Evolutionary conservation across 495 filamentous ascomycete genomes (phyloP).

Genomic region (Hypomontagnella monticulosa): DNA sequence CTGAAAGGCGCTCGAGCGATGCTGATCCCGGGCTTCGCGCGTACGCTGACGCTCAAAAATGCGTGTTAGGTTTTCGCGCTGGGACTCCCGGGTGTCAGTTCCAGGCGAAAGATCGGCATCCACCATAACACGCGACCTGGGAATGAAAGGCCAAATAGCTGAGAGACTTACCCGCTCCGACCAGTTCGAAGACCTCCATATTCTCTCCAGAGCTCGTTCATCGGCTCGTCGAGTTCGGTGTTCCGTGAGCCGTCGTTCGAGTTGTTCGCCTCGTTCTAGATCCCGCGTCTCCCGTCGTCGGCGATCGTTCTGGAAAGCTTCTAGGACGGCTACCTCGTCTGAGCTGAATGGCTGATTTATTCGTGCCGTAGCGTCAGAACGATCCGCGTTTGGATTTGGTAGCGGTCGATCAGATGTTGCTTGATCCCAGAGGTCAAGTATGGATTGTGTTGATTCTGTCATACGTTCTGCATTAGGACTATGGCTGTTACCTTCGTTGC

Average conservation of each 20-base stretch:
- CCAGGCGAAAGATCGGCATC: not conserved
- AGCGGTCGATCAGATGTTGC: constrained; percentile 22
- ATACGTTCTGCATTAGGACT: too few relatives aligned
- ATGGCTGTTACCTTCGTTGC: not conserved
- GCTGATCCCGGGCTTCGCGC: constrained; percentile 35
- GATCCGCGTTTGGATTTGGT: constrained; percentile 36
- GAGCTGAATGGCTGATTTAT: constrained; percentile 52
- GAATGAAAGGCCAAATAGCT: too few relatives aligned
- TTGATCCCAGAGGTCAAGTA: constrained; percentile 43
- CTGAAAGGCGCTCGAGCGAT: constrained; percentile 25
- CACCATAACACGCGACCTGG: too few relatives aligned
- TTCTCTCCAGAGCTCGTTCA: constrained; percentile 6
- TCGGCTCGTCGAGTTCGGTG: constrained; percentile 40
- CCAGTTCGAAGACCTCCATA: constrained; percentile 36
- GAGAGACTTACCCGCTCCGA: constrained; percentile 42
- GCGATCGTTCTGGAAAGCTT: constrained; percentile 58
- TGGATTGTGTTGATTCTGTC: constrained; percentile 15
- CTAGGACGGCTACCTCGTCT: constrained; percentile 59
- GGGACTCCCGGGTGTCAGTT: constrained; percentile 12
- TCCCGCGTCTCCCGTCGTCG: constrained; percentile 53
- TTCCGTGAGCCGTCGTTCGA: constrained; percentile 46
- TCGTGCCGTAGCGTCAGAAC: constrained; percentile 33
- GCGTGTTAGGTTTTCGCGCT: constrained; percentile 41
- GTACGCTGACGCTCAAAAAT: constrained; percentile 44
- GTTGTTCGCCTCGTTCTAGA: constrained; percentile 52